phyloP scores from a whole-genome alignment of 208 protist genomes.

The Endotrypanum monterogeii region DNA sequence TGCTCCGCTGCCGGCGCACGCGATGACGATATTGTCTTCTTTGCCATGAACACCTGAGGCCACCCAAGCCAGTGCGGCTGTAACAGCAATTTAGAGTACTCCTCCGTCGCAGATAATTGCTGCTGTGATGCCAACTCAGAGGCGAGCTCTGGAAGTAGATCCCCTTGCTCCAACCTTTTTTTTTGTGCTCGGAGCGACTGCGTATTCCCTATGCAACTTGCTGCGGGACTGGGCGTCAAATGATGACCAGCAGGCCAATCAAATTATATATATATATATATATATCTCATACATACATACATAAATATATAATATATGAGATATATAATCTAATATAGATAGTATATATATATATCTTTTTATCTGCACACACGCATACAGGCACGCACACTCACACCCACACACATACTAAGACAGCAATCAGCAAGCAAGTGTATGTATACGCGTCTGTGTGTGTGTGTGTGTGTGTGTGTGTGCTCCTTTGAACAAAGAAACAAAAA shows the following conservation, averaged over 20 bases:
- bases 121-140: too few species aligned
- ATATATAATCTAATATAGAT: too few species aligned
- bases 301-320: too few species aligned
- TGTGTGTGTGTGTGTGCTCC: background rate
- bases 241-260: too few species aligned
- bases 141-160: background rate
- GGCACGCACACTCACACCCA: background rate
- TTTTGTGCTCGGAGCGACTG: too few species aligned
- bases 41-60: background rate
- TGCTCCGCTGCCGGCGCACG: background rate
- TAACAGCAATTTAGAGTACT: background rate
- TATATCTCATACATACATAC: too few species aligned
- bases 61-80: background rate
- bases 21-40: background rate
- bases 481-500: background rate
- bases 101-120: background rate
- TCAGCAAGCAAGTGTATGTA: background rate
- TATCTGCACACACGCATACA: too few species aligned
- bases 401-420: too few species aligned
- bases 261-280: too few species aligned
- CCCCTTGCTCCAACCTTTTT: too few species aligned
- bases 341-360: too few species aligned
- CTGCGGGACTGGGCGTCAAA: too few species aligned
- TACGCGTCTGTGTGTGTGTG: slow-evolving; percentile 10
- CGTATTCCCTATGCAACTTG: background rate